Evolutionary conservation across 169 alveolate species (phyloP), one percentile per base, ranked within the genome.

Genomic region (Plasmodium gaboni): DNA sequence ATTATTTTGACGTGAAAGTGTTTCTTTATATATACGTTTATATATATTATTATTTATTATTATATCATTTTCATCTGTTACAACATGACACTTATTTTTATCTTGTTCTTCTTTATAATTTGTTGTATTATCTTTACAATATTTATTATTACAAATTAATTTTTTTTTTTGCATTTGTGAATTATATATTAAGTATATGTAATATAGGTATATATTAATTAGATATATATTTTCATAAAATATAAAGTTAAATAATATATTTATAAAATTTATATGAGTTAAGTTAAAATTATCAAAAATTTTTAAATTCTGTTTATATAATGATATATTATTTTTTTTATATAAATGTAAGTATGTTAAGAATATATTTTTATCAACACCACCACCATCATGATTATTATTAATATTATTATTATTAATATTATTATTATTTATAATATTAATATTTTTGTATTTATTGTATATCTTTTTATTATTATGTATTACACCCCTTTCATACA

Each of bases 221-320:
- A 42, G 0, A 86, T 59, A 71, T 71, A 86, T 13, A 53, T 71
- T 86, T 71, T 70, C 87, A 55, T 71, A 71, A 67, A 70, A 86
- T 53, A 86, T 65, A 15, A 60, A 26, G 53, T 60, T 86, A 19
- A 71, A 70, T 61, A 61, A 51, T 46, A 86, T 71, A 10, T 70
- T 86, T 8, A 86, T 67, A 19, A 86, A 13, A 55, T 69, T 59
- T n/a, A 69, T 60, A 26, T 86, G 69, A 42, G 22, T 74, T 60
- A 86, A 10, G 53, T 86, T 86, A 70, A 86, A 22, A 1, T 69
- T 48, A 9, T 86, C 92, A 65, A 86, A 86, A 38, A 48, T 42
- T 86, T 86, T 86, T 48, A 86, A 38, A 65, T 59, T 86, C 9
- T 38, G 53, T 48, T 68, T 32, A 50, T 42, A 24, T 32, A 63